Evolutionary conservation across 2,329 filamentous ascomycete species (phyloP).

Genomic region (Alternaria gansuensis): DNA sequence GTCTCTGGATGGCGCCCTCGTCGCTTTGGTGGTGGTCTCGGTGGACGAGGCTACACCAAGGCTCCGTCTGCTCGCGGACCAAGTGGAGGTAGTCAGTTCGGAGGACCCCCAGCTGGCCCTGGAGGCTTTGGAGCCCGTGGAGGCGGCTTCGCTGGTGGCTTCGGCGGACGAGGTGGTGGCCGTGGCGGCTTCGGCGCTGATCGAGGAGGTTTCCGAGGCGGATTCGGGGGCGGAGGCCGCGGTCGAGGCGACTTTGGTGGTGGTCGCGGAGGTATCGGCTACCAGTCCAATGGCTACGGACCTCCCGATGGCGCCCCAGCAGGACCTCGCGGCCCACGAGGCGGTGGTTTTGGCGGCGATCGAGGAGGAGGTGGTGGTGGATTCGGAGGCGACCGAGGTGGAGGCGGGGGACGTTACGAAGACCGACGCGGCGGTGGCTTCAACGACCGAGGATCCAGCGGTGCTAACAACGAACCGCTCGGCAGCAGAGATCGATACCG

Average conservation of each 20-base stretch:
- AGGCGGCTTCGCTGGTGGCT: conserved; percentile 54
- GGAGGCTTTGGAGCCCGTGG: conserved; percentile 61
- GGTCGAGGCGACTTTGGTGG: conserved; percentile 48
- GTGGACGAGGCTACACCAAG: conserved; percentile 92
- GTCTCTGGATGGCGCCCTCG: conserved; percentile 93
- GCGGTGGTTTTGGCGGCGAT: conserved; percentile 52
- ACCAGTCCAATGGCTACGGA: conserved; percentile 54
- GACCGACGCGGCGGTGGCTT: conserved; percentile 29
- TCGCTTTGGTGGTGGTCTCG: conserved; percentile 89
- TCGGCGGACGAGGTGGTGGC: conserved; percentile 56
- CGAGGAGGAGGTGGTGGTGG: conserved; percentile 42
- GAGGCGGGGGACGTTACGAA: conserved; percentile 34
- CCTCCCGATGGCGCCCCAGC: conserved; percentile 60
- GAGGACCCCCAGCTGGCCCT: conserved; percentile 59
- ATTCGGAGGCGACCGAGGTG: conserved; percentile 36
- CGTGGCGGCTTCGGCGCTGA: conserved; percentile 59
- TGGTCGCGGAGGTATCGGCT: conserved; percentile 59
- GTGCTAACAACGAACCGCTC: conserved; percentile 86
- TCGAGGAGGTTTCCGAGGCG: conserved; percentile 44
- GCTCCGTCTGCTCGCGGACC: conserved; percentile 76
- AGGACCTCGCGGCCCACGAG: conserved; percentile 56
- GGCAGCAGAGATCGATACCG: conserved; percentile 64
- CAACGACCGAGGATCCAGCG: conserved; percentile 62
- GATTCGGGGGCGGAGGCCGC: conserved; percentile 57
- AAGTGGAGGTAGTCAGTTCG: conserved; percentile 64